Evolutionary conservation across 805 yeast genomes (phyloP).

Genomic region (Monosporozyma siamensis): DNA sequence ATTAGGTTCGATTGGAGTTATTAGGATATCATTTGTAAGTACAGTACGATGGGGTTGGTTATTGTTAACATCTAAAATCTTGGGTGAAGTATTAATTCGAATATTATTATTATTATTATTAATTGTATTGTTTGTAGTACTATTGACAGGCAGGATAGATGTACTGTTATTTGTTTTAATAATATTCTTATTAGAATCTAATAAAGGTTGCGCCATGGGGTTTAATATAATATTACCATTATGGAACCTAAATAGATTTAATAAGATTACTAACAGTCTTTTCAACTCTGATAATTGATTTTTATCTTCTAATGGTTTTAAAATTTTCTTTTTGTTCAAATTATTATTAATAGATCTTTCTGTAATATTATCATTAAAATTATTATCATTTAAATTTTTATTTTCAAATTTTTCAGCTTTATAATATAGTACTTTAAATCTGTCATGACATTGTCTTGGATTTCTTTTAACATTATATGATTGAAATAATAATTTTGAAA

Average conservation of each 20-base stretch:
- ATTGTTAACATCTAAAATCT: no score
- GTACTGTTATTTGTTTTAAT: no score
- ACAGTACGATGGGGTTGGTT: no score
- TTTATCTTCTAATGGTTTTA: not conserved
- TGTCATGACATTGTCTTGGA: slow-evolving; percentile 26
- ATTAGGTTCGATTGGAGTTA: not conserved
- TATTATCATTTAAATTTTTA: no score
- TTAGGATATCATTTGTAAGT: no score
- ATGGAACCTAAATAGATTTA: slow-evolving; percentile 12
- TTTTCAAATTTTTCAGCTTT: slow-evolving; percentile 11
- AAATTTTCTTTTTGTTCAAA: not conserved
- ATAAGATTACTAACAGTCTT: slow-evolving; percentile 10
- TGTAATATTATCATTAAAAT: not conserved
- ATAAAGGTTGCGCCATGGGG: slow-evolving; percentile 2
- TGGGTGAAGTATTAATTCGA: not conserved
- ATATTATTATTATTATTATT: not conserved
- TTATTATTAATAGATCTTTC: not conserved
- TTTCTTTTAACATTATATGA: slow-evolving; percentile 17
- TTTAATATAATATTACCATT: slow-evolving; percentile 18
- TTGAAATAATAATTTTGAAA: slow-evolving; percentile 15
- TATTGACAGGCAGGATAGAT: no score
- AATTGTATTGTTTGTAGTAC: not conserved
- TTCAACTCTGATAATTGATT: slow-evolving; percentile 6
- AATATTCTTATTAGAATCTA: not conserved
- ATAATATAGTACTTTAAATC: slow-evolving; percentile 21